A percentile compares a stretch with the other conserved stretches of the same genome.
phyloP scores from a whole-genome alignment of 2,329 filamentous ascomycete genomes.

The Fusarium sp. region DNA sequence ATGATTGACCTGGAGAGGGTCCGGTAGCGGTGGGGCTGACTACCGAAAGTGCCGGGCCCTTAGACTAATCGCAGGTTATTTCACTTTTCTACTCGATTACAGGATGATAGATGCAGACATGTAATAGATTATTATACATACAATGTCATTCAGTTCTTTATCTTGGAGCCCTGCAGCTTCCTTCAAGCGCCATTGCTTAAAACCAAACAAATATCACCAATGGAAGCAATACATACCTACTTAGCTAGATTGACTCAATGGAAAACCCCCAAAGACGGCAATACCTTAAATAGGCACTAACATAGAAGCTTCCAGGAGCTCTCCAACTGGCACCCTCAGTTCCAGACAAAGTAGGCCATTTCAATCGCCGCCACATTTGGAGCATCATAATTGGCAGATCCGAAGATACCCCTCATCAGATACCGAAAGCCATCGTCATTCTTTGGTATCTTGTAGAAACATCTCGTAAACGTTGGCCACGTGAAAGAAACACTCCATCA shows the following conservation, averaged over 20 bases:
- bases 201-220: not conserved
- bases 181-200: not conserved
- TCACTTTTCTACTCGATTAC: not conserved
- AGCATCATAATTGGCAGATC: constrained; percentile 34
- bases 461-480: constrained; percentile 17
- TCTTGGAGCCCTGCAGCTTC: not conserved
- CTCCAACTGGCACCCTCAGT: not conserved
- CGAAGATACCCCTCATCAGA: constrained; percentile 24
- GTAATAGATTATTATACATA: too few species aligned
- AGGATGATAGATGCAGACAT: too few species aligned
- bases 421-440: constrained; percentile 14
- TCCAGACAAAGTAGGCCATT: not conserved
- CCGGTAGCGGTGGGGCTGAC: constrained; percentile 23
- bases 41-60: constrained; percentile 19
- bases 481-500: constrained; percentile 7
- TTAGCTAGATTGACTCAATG: not conserved
- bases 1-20: not conserved
- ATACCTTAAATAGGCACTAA: not conserved
- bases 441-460: constrained; percentile 29
- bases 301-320: constrained; percentile 23
- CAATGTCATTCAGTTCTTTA: not conserved
- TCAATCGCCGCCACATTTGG: not conserved
- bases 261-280: not conserved
- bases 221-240: not conserved
- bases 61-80: not conserved